A percentile compares a stretch with the other conserved stretches of the same genome.
Conservation (phyloP, 2,329 filamentous ascomycete species). For the Pyricularia sp. region DNA sequence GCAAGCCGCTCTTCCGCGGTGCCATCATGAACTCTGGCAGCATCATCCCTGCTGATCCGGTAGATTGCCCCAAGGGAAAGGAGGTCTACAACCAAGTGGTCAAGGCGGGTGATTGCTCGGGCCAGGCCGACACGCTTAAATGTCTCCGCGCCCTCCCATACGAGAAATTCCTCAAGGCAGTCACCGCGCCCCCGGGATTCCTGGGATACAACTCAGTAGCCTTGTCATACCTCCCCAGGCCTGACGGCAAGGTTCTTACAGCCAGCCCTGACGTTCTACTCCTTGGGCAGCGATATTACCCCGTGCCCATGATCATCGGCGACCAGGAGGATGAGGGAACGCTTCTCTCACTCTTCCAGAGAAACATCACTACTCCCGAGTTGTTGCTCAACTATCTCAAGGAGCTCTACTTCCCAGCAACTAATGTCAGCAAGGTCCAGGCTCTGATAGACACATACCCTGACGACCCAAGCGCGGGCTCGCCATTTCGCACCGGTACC, state of each 20-base stretch:
- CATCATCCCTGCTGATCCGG: conserved; percentile 44
- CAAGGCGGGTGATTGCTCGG: conserved; percentile 45
- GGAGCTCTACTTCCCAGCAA: conserved; percentile 40
- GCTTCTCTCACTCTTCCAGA: conserved; percentile 56
- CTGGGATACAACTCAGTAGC: conserved; percentile 55
- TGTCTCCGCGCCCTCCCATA: conserved; percentile 53
- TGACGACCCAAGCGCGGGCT: conserved; percentile 41
- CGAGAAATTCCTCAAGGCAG: conserved; percentile 48
- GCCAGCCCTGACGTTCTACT: conserved; percentile 49
- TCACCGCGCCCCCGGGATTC: conserved; percentile 56
- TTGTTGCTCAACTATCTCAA: conserved; percentile 50
- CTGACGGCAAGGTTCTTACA: conserved; percentile 50
- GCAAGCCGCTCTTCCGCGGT: conserved; percentile 58
- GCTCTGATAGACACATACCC: conserved; percentile 51
- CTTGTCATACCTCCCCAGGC: conserved; percentile 61
- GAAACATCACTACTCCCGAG: conserved; percentile 49
- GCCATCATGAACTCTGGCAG: conserved; percentile 68
- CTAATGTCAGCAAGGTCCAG: conserved; percentile 38
- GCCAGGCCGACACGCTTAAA: conserved; percentile 41
- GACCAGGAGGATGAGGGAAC: conserved; percentile 75
- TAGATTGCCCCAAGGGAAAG: conserved; percentile 56
- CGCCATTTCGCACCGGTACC: conserved; percentile 56
- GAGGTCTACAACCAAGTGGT: conserved; percentile 50
- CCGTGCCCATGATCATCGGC: conserved; percentile 45
- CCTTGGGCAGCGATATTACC: conserved; percentile 31